Conservation (phyloP, 2,329 filamentous ascomycete species). For the Pyricularia sp. region DNA sequence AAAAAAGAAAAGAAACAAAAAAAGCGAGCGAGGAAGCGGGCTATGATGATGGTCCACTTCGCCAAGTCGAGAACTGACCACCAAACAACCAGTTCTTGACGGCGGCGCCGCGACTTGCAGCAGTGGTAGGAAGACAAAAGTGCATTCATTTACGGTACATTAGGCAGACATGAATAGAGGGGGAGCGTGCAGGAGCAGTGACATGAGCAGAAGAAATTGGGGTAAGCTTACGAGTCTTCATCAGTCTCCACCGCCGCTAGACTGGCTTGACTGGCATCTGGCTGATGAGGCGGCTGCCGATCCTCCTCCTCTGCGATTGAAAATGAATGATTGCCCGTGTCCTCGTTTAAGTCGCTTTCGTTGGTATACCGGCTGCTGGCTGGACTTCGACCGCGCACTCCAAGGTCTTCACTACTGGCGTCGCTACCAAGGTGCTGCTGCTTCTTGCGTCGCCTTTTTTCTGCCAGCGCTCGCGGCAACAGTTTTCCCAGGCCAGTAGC, state of each 20-base stretch:
- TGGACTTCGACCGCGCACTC: conserved; percentile 17
- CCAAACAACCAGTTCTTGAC: background rate
- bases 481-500: conserved; percentile 32
- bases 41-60: background rate
- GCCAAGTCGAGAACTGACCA: background rate
- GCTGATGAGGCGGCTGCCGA: background rate
- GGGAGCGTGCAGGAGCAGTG: conserved; percentile 5
- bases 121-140: background rate
- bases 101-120: background rate
- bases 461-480: conserved; percentile 36
- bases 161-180: background rate
- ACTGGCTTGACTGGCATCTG: conserved; percentile 22
- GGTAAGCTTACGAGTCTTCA: conserved; percentile 14
- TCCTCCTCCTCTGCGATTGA: conserved; percentile 12
- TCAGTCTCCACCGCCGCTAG: conserved; percentile 24
- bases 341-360: conserved; percentile 22
- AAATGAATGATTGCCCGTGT: conserved; percentile 13
- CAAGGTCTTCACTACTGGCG: conserved; percentile 14
- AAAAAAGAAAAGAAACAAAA: too few relatives aligned
- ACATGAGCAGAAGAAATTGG: conserved; percentile 6
- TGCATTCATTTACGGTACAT: background rate
- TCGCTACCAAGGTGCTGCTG: conserved; percentile 26
- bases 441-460: conserved; percentile 35
- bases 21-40: background rate
- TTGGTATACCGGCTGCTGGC: conserved; percentile 26